These are phyloP conservation scores for Saturnispora sekii DNA, from an alignment of 805 yeast species.

Conservation along the genomic window DNA sequence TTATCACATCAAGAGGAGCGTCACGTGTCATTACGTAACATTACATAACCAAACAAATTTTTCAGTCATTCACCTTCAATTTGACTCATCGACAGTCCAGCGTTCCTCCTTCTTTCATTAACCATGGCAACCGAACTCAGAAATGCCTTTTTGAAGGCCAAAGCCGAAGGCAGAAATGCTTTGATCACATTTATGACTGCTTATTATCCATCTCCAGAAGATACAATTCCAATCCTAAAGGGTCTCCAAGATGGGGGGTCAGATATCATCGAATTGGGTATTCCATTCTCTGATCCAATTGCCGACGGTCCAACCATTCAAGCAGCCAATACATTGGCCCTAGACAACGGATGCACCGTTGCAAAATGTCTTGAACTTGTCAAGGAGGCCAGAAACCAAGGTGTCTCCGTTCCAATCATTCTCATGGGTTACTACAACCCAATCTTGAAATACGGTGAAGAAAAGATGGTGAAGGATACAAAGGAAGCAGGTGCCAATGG, in stretches of 20 bases:
- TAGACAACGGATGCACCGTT: slow-evolving; percentile 74
- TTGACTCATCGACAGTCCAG: background rate
- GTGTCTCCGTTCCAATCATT: slow-evolving; percentile 81
- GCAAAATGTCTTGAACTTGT: slow-evolving; percentile 61
- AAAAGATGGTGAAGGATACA: slow-evolving; percentile 67
- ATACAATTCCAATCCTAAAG: slow-evolving; percentile 75
- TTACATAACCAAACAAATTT: background rate
- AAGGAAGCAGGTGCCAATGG: slow-evolving; percentile 90
- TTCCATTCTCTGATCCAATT: slow-evolving; percentile 96
- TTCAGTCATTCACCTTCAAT: background rate
- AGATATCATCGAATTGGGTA: slow-evolving; percentile 87
- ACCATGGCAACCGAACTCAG: slow-evolving; percentile 26
- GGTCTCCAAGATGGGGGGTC: slow-evolving; percentile 94
- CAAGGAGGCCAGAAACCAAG: slow-evolving; percentile 62
- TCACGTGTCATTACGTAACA: background rate
- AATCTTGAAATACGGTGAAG: slow-evolving; percentile 81
- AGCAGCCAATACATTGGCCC: slow-evolving; percentile 72
- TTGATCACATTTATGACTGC: slow-evolving; percentile 90
- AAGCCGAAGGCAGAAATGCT: slow-evolving; percentile 57
- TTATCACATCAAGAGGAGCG: background rate
- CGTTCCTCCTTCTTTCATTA: background rate
- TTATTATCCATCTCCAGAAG: slow-evolving; percentile 83
- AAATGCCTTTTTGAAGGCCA: slow-evolving; percentile 27
- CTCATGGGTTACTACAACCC: slow-evolving; percentile 99
- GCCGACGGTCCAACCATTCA: slow-evolving; percentile 99